Base-by-base conservation (phyloP, 2,329 filamentous ascomycete genomes). In the Monosporascus ibericus region DNA sequence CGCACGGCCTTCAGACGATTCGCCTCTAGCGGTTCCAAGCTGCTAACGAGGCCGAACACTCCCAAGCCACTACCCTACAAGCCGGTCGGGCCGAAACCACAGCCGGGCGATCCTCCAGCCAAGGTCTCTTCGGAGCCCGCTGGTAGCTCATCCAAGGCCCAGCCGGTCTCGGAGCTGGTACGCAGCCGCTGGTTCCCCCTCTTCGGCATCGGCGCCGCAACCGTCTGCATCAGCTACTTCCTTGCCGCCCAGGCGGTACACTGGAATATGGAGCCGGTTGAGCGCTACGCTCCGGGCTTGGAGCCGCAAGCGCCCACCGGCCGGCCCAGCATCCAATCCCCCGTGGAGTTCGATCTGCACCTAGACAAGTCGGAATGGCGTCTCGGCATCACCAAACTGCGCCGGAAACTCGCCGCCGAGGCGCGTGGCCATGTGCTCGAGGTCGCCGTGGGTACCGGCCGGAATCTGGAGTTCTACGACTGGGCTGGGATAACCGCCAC, bases 391-490 rank as follows among this genome's bases (percentile, higher is more conserved):
- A 75, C 70, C 6, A 68, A 66, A 18, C 66, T 84, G 49, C 75
- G 83, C 11, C 69, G 70, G 48, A 68, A 70, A 22, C 69, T 86
- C 25, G 77, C 76, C 1, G 61, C 66, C 14, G 65, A 68, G 34
- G 81, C 78, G 6, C 64, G 64, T 0, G 83, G 83, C 2, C 71
- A 83, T 63, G 82, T 86, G 14, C 74, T 85, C 34, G 83, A 86
- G 65, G 73, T 86, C 14, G 82, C 81, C 18, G 75, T 85, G 52
- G 83, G 83, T 18, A 84, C 82, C 3, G 83, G 83, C 3, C 73
- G 83, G 14, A 86, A 86, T 60, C 62, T 85, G 17, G 70, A 74
- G 39, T 81, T 77, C 65, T 85, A 85, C 63, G 70, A 78, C 61
- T 86, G 81, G 81, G 71, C 70, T 20, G 49, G 44, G 36, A 57